phyloP scores from a whole-genome alignment of 495 filamentous ascomycete genomes.

The Chaetomium fimeti region DNA sequence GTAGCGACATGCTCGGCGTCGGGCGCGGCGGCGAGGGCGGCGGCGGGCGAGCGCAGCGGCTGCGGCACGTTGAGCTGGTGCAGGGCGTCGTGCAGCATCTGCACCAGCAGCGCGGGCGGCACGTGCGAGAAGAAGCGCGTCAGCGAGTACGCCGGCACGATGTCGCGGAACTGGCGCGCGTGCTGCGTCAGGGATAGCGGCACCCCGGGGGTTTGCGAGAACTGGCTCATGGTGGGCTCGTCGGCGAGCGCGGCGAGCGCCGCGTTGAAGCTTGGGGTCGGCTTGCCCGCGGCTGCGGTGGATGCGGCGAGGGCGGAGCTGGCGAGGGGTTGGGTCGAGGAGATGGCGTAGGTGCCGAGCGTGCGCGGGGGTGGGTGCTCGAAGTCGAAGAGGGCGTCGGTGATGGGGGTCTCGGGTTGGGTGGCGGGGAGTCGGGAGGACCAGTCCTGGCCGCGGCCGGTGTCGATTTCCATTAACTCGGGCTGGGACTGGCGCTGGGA shows the following conservation, averaged over 20 bases:
- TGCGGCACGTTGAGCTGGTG: slow-evolving; percentile 79
- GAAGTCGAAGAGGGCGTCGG: slow-evolving; percentile 75
- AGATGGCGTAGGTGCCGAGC: slow-evolving; percentile 51
- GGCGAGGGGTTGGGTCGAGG: slow-evolving; percentile 55
- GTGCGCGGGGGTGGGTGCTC: slow-evolving; percentile 54
- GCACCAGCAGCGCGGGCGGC: slow-evolving; percentile 71
- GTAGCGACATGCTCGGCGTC: slow-evolving; percentile 55
- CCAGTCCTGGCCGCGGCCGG: slow-evolving; percentile 30
- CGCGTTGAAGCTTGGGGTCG: slow-evolving; percentile 2
- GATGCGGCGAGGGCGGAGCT: slow-evolving; percentile 28
- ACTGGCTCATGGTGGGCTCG: slow-evolving; percentile 90
- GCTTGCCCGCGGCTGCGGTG: neutral
- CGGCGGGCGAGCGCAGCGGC: slow-evolving; percentile 34
- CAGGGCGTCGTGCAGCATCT: slow-evolving; percentile 74
- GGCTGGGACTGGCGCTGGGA: slow-evolving; percentile 41
- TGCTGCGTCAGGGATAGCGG: slow-evolving; percentile 80
- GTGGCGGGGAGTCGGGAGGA: slow-evolving; percentile 57
- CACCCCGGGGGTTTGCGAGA: slow-evolving; percentile 76
- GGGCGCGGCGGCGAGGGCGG: neutral
- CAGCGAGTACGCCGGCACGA: slow-evolving; percentile 73
- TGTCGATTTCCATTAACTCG: slow-evolving; percentile 62
- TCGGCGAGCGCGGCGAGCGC: slow-evolving; percentile 69
- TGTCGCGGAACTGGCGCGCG: slow-evolving; percentile 83
- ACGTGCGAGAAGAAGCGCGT: slow-evolving; percentile 89
- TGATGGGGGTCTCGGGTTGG: slow-evolving; percentile 72